Conservation (phyloP, 1,139 yeast genomes). For the Hansenula sp. region DNA sequence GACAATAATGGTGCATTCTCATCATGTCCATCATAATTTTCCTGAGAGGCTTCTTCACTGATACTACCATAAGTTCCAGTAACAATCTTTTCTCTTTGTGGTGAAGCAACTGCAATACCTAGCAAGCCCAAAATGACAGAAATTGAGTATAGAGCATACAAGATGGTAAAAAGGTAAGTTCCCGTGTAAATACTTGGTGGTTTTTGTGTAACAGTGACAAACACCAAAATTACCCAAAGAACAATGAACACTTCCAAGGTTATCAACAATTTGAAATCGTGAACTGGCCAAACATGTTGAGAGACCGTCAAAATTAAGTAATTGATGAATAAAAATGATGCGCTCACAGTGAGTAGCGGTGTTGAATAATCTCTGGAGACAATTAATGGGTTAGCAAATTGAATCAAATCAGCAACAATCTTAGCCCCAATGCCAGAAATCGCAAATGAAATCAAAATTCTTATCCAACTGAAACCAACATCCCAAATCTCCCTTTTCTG, state of each 20-base stretch:
- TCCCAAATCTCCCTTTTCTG: slow-evolving; percentile 49
- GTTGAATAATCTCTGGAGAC: slow-evolving; percentile 54
- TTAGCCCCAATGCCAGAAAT: slow-evolving; percentile 38
- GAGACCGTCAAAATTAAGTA: slow-evolving; percentile 53
- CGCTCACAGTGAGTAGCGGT: slow-evolving; percentile 41
- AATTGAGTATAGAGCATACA: slow-evolving; percentile 47
- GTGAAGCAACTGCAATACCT: slow-evolving; percentile 19
- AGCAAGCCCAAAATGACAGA: slow-evolving; percentile 55
- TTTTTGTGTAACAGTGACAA: slow-evolving; percentile 42
- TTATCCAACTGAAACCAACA: slow-evolving; percentile 39
- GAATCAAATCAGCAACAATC: slow-evolving; percentile 33
- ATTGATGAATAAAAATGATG: slow-evolving; percentile 49
- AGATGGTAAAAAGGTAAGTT: slow-evolving; percentile 46
- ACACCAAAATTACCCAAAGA: slow-evolving; percentile 54
- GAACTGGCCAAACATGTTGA: slow-evolving; percentile 50
- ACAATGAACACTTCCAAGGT: slow-evolving; percentile 54
- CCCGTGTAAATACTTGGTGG: slow-evolving; percentile 58
- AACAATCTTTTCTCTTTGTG: slow-evolving; percentile 8
- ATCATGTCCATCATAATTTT: slow-evolving; percentile 9
- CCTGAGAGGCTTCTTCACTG: slow-evolving; percentile 13
- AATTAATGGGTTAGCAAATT: slow-evolving; percentile 47
- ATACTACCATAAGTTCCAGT: slow-evolving; percentile 4
- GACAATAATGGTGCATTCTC: slow-evolving; percentile 26
- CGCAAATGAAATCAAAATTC: slow-evolving; percentile 54
- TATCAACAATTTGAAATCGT: slow-evolving; percentile 66